Base-by-base conservation (phyloP, 257 asterid species). In the Primulina huaijiensis region DNA sequence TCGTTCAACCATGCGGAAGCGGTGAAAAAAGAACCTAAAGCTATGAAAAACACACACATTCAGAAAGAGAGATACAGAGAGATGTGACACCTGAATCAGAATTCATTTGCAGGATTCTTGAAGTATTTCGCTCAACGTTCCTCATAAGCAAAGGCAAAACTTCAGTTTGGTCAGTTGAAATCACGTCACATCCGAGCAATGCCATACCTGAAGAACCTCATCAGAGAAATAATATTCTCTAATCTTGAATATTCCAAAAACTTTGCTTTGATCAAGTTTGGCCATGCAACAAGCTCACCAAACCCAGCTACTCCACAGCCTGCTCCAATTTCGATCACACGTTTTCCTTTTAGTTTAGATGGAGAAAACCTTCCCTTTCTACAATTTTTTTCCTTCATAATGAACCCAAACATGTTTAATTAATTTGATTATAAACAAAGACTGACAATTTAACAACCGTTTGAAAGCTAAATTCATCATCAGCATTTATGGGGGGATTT, bases 271-370 rank as follows among this genome's bases (percentile, higher is more conserved):
- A 30, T n/a, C 62, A 74, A 60, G 50, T 43, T 56, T 16, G 43
- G 50, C 57, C 55, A 67, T 23, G 38, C 72, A 68, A 74, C 77
- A 63, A 58, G 62, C 85, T 75, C 70, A 94, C 99, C 95, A 66
- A 94, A 94, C 72, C 97, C 97, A 67, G 97, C 96, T 63, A 94
- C 96, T 33, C 99, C 97, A 78, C 99, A 94, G 72, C 99, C 99
- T 1, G 99, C 99, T 78, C 99, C 99, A 60, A 94, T 97, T 82
- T 94, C 99, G 56, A 94, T 79, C n/a, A 83, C 99, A 35, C 93
- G 97, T 72, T 89, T 94, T 65, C 99, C 99, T 83, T 75, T 89
- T 78, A 94, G 74, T 82, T 91, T 94, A 73, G 96, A 79, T 58
- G 96, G 90, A 65, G 88, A 89, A 83, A 89, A 88, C 76, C 85